Base-by-base conservation (phyloP, 768 basidiomycete species). In the Candolleomyces efflorescens region DNA sequence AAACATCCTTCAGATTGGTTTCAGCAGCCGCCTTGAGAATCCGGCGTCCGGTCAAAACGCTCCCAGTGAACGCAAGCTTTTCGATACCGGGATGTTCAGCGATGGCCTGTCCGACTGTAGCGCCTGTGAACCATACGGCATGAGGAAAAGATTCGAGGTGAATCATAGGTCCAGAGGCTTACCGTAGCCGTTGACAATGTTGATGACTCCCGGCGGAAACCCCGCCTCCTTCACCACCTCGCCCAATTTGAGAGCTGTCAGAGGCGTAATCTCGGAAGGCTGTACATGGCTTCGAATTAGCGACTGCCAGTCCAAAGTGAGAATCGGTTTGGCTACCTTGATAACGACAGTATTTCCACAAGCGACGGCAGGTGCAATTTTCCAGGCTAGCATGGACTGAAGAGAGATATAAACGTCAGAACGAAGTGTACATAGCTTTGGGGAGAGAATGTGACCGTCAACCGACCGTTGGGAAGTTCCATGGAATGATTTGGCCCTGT, bases 1-100 rank as follows among this genome's bases (percentile, higher is more conserved):
- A 85, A 48, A 88, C 85, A 54, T 79, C 78, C 73, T 93, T 93
- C 65, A 92, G 68, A 67, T 92, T 93, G 26, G 81, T 81, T 67
- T 84, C 78, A 0, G 87, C 79, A 1, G 91, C 81, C 3, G 89
- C 86, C 63, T 87, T 81, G 75, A 89, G 71, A 68, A 92, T 78
- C 62, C 80, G 82, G 47, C 89, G 82, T 3, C 91, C 92, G 41
- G 83, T 81, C 44, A 84, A 72, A 6, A 88, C 89, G 55, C 84
- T 86, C 5, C 90, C 90, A 3, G 91, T 92, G 73, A 92, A 92
- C 0, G 89, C 85, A 22, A 90, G 73, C 70, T 90, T 91, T 53
- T 82, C 78, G 60, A 92, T 86, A 9, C 71, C 70, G 63, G 76
- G 77, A 72, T 92, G 89, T 47, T 78, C 75, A 3, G 81, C 68